Evolutionary conservation across 2,329 filamentous ascomycete genomes (phyloP), one percentile per base, ranked within the genome.

Genomic region (Cordyceps farinosa): DNA sequence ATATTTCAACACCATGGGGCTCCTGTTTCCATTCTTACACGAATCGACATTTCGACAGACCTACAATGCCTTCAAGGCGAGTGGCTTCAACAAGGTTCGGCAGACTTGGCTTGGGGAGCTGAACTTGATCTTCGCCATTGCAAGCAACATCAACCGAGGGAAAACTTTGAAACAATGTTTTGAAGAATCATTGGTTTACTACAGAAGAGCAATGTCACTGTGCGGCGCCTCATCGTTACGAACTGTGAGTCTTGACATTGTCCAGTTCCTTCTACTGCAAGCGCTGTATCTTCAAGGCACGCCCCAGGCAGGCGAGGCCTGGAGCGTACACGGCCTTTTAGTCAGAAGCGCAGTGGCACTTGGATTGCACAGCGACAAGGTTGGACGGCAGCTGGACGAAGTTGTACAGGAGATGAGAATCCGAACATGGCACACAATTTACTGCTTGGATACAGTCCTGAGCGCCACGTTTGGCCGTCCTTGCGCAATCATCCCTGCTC

Each of bases 251-350:
- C 66, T 83, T 1, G 82, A 84, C 66, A 74, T 76, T 47, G 81
- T 84, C 0, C 81, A 84, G 67, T 78, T 77, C 48, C 73, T 84
- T 8, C 72, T 85, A 0, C 64, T 85, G 0, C 75, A 79, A 66
- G 77, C 77, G 5, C 80, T 82, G 54, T 85, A 84, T 63, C 73
- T 84, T 0, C 82, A 85, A 66, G 81, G 82, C 2, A 84, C 82
- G 0, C 79, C 83, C 44, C 78, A 78, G 27, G 83, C 82, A 0
- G 74, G 83, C 2, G 78, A 84, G 61, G 79, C 83, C 2, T 86
- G 83, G 82, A 81, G 76, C 0, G 75, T 80, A 0, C 83, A 85
- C 65, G 82, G 83, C 0, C 73, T 85, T 0, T 78, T 82, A 0
- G 77, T 84, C 3, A 80, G 78, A 64, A 78, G 79, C 0, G 82